A percentile compares a stretch with the other conserved stretches of the same genome.
These are phyloP conservation scores for Phylloporus sp. DNA, from an alignment of 768 basidiomycete genomes.

Conservation along the genomic window DNA sequence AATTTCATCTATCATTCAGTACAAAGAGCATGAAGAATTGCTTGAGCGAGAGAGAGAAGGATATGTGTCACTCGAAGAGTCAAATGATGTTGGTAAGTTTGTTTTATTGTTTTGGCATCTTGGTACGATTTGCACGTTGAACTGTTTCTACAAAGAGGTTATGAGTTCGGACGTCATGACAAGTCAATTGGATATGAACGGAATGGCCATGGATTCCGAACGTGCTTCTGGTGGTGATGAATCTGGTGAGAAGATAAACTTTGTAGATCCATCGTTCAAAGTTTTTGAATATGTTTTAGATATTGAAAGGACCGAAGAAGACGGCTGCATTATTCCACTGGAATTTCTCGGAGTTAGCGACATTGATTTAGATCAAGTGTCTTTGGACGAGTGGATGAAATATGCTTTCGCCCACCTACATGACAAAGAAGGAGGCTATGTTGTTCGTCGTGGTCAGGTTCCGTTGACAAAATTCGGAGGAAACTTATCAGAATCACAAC, in stretches of 20 bases:
- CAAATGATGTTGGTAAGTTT: conserved; percentile 11
- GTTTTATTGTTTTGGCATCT: too few species aligned
- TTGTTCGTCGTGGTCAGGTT: background rate
- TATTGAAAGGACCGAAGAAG: too few species aligned
- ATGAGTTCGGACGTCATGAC: too few species aligned
- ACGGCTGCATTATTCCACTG: conserved; percentile 5
- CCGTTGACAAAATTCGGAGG: background rate
- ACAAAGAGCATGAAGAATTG: conserved; percentile 14
- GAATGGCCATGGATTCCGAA: too few species aligned
- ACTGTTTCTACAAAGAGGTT: too few species aligned
- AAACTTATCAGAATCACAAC: too few species aligned
- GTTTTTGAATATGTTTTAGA: too few species aligned
- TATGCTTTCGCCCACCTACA: background rate
- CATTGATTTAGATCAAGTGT: background rate
- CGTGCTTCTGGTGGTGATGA: too few species aligned
- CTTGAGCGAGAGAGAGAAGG: conserved; percentile 25
- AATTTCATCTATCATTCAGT: conserved; percentile 12
- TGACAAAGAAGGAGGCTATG: background rate
- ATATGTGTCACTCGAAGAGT: conserved; percentile 21
- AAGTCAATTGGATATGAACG: too few species aligned
- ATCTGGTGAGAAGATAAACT: too few species aligned
- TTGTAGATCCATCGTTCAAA: too few species aligned
- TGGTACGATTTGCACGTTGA: too few species aligned
- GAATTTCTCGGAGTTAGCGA: background rate
- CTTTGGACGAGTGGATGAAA: background rate